phyloP scores from a whole-genome alignment of 2,329 filamentous ascomycete species.

The Pezicula carpinea region DNA sequence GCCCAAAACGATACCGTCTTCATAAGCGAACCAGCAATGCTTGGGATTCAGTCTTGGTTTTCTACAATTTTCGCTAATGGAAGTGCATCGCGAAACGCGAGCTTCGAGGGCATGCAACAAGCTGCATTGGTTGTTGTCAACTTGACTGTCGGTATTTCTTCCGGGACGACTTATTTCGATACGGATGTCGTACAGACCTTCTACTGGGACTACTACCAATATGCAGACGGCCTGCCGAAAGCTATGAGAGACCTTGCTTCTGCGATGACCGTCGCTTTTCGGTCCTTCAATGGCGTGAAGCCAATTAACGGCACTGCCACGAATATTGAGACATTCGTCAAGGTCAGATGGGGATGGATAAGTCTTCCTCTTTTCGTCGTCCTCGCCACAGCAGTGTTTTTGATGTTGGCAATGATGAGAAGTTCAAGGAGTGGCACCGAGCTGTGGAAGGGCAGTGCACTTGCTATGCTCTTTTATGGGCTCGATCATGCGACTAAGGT shows the following conservation, averaged over 20 bases:
- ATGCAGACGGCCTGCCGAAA: slow-evolving; percentile 28
- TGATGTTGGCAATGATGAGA: slow-evolving; percentile 23
- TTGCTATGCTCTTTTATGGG: slow-evolving; percentile 32
- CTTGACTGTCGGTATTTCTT: slow-evolving; percentile 1
- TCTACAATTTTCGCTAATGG: background rate
- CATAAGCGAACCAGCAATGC: slow-evolving; percentile 1
- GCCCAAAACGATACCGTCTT: background rate
- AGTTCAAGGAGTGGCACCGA: slow-evolving; percentile 22
- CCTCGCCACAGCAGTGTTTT: slow-evolving; percentile 25
- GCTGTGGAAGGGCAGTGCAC: slow-evolving; percentile 32
- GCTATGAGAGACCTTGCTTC: slow-evolving; percentile 31
- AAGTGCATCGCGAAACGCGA: background rate
- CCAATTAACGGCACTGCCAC: slow-evolving; percentile 26
- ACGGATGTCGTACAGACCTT: slow-evolving; percentile 33
- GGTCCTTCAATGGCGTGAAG: slow-evolving; percentile 23
- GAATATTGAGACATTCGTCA: slow-evolving; percentile 28
- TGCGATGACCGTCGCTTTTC: slow-evolving; percentile 32
- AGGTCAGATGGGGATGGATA: slow-evolving; percentile 33
- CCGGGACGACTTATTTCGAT: slow-evolving; percentile 12
- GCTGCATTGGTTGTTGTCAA: background rate
- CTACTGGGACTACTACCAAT: slow-evolving; percentile 37
- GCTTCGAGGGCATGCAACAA: background rate
- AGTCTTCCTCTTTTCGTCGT: slow-evolving; percentile 29
- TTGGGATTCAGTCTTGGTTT: slow-evolving; percentile 3
- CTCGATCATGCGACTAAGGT: slow-evolving; percentile 22